A percentile compares a stretch with the other conserved stretches of the same genome.
phyloP scores from a whole-genome alignment of 768 basidiomycete species.

The Phanerochaete carnosa region DNA sequence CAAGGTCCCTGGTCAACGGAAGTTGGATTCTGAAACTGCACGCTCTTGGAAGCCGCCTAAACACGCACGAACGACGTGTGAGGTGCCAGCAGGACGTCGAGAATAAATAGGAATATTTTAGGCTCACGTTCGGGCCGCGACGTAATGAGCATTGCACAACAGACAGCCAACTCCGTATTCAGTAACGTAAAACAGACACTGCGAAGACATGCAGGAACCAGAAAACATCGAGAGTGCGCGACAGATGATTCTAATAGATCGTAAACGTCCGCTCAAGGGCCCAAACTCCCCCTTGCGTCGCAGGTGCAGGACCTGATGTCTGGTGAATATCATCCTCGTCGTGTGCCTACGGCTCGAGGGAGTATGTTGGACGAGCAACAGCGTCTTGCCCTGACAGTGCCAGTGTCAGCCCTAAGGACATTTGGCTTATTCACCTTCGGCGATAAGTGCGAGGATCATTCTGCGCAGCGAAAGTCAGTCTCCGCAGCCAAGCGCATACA shows the following conservation, averaged over 20 bases:
- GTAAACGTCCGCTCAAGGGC: not conserved
- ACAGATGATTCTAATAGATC: conserved; percentile 3
- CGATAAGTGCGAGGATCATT: conserved; percentile 53
- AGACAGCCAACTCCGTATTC: not conserved
- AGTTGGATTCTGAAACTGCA: too few species aligned
- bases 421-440: conserved; percentile 34
- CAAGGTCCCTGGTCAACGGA: too few species aligned
- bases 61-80: not conserved
- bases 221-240: not conserved
- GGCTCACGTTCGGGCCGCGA: too few species aligned
- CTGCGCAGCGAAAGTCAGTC: conserved; percentile 21
- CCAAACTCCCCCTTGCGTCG: not conserved
- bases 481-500: not conserved
- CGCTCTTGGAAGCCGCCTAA: too few species aligned
- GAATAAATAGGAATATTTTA: too few species aligned
- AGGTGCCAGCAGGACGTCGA: too few species aligned
- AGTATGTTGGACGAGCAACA: too few species aligned
- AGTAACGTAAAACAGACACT: not conserved
- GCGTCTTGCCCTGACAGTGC: not conserved
- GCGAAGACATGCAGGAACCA: not conserved
- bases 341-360: not conserved
- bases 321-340: too few species aligned
- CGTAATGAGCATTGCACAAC: not conserved
- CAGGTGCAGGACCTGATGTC: not conserved
- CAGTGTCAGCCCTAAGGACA: not conserved